Percentiles rank a stretch among this genome's conserved stretches.
phyloP scores from a whole-genome alignment of 371 early-diverging fungal species.

The Rhizopus sp. region DNA sequence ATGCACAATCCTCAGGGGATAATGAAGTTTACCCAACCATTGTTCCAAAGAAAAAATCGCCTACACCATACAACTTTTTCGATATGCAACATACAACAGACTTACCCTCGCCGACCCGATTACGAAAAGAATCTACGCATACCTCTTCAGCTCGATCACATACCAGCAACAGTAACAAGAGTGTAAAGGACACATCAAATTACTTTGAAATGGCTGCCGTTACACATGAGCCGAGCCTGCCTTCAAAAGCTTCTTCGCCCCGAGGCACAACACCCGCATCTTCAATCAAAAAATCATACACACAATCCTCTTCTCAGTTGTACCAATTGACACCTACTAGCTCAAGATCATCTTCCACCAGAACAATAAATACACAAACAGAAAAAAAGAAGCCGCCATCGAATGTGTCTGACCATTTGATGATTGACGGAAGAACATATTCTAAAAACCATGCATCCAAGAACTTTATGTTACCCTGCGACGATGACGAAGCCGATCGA shows the following conservation, averaged over 20 bases:
- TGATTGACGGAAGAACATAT: conserved; percentile 12
- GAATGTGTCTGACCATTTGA: conserved; percentile 1
- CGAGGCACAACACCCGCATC: conserved; percentile 12
- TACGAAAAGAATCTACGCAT: conserved; percentile 11
- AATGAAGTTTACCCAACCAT: conserved; percentile 4
- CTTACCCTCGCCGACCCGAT: not conserved
- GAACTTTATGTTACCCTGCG: conserved; percentile 30
- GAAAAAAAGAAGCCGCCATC: not conserved
- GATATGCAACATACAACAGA: conserved; percentile 11
- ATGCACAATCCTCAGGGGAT: conserved; percentile 18
- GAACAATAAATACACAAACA: not conserved
- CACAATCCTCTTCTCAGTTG: conserved; percentile 5
- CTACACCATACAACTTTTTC: conserved; percentile 22
- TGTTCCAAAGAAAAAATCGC: not conserved
- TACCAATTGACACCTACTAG: not conserved
- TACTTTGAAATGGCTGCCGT: conserved; percentile 26
- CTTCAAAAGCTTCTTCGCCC: conserved; percentile 9
- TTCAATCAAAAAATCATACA: conserved; percentile 16
- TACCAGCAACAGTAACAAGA: not conserved
- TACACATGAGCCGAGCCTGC: conserved; percentile 13
- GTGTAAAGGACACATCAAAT: conserved; percentile 7
- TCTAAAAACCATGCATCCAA: conserved; percentile 15
- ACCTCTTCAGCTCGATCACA: not conserved
- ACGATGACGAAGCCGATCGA: conserved; percentile 47
- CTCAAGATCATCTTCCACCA: conserved; percentile 9